A percentile compares a stretch with the other conserved stretches of the same genome.
These are phyloP conservation scores for Ceratobasidium sp. DNA, from an alignment of 1,284 basidiomycete genomes.

Conservation along the genomic window DNA sequence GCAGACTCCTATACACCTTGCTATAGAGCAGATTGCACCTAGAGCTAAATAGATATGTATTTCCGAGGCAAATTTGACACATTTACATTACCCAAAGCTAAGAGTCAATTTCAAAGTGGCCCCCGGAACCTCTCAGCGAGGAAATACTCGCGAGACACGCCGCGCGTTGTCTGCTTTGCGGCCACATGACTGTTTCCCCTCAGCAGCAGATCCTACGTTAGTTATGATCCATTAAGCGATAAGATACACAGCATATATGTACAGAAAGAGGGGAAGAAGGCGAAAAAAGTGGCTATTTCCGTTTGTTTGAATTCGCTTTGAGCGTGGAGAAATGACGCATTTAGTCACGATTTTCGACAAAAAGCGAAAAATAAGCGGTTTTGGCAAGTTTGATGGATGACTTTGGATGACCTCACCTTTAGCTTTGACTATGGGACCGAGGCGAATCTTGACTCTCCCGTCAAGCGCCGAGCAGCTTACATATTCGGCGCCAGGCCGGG, in stretches of 20 bases:
- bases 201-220: neutral
- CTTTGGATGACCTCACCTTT: slow-evolving; percentile 12
- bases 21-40: too few species aligned
- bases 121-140: neutral
- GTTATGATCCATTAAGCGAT: neutral
- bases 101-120: neutral
- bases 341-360: neutral
- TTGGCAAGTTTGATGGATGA: slow-evolving; percentile 15
- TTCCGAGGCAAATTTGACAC: too few species aligned
- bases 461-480: too few species aligned
- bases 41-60: too few species aligned
- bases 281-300: neutral
- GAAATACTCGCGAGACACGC: neutral
- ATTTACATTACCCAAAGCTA: too few species aligned
- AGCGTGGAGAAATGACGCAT: slow-evolving; percentile 11
- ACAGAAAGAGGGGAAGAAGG: neutral
- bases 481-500: too few species aligned
- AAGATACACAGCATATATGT: neutral
- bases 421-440: too few species aligned
- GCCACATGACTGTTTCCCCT: neutral
- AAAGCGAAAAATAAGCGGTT: neutral
- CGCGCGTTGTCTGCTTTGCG: neutral
- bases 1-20: slow-evolving; percentile 23
- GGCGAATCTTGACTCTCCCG: too few species aligned
- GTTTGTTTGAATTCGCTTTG: slow-evolving; percentile 5